Base-by-base conservation (phyloP, 2,329 filamentous ascomycete species). In the Aspergillus luchuensis region DNA sequence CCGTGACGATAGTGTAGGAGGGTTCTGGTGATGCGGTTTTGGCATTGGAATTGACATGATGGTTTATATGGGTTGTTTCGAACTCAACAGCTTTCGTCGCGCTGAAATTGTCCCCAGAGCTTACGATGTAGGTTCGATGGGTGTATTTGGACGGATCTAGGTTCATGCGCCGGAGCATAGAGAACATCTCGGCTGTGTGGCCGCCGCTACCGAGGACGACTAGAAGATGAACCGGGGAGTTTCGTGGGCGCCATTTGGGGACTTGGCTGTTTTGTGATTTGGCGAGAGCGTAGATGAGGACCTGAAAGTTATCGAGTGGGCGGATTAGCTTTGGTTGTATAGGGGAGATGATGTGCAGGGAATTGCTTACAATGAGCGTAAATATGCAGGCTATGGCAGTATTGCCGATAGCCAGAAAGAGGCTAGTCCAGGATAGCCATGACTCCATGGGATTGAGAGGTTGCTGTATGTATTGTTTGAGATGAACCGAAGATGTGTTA, bases 131-230 rank as follows among this genome's bases (percentile, higher is more conserved):
- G 28, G 91, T 94, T 25, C 95, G 86, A 69, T 91, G 88, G 5
- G 78, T 81, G 72, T 78, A 88, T 78, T 70, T 76, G 73, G 57
- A 73, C 48, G 65, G 81, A 48, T 78, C 69, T 43, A 82, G 41
- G 78, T 77, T 60, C 80, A 81, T 71, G 84, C 85, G 66, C 84
- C 85, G 67, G 82, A 99, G 86, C 80, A 97, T 90, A 71, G 89
- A 87, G 64, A 97, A 83, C 90, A 99, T 96, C 77, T 99, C 95
- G 51, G 92, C 89, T 0, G 95, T 97, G 78, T 99, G 95, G 0
- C 95, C 95, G 33, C 95, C 95, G 2, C 91, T 96, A 56, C 95
- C 95, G 23, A 98, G 89, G 25, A 98, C 88, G 64, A 96, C 85
- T 33, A 96, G 81, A 57, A 92, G 81, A 74, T 93, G 87, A 6